Evolutionary conservation across 2,329 filamentous ascomycete species (phyloP).

Genomic region (Hyphodiscus sp.): DNA sequence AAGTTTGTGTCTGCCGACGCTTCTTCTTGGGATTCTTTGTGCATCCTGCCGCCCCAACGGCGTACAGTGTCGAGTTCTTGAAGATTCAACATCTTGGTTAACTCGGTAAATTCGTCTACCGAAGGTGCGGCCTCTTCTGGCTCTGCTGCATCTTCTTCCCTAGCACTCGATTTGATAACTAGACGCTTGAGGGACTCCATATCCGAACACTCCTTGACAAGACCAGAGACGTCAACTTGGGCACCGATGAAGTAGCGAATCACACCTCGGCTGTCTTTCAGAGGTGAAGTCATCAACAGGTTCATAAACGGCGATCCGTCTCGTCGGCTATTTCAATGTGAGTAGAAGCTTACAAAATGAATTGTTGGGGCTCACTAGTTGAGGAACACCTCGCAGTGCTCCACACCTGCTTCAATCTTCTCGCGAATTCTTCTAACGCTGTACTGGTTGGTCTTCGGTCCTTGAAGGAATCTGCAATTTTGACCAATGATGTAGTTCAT

Average conservation of each 20-base stretch:
- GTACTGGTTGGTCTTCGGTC: conserved; percentile 60
- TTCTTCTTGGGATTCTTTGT: conserved; percentile 42
- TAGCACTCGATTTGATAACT: conserved; percentile 29
- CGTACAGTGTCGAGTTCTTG: conserved; percentile 60
- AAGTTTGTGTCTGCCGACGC: conserved; percentile 31
- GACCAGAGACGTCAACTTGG: conserved; percentile 57
- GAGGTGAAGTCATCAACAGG: conserved; percentile 56
- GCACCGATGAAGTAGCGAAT: conserved; percentile 61
- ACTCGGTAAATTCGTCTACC: conserved; percentile 58
- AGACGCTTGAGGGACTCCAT: conserved; percentile 50
- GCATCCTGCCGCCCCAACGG: conserved; percentile 57
- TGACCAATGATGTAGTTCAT: conserved; percentile 66
- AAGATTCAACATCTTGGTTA: conserved; percentile 65
- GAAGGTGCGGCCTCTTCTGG: conserved; percentile 17
- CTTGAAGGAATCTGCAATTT: conserved; percentile 75
- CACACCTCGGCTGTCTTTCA: conserved; percentile 54
- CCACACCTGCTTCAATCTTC: conserved; percentile 54
- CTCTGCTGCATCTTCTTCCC: conserved; percentile 17
- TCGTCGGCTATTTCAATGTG: conserved; percentile 40
- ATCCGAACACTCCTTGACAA: conserved; percentile 54
- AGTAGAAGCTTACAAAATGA: background rate
- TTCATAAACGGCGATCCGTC: conserved; percentile 65
- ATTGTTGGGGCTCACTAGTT: conserved; percentile 51
- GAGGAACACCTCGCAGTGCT: conserved; percentile 67
- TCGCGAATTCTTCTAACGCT: conserved; percentile 57